Evolutionary conservation across 768 basidiomycete species (phyloP), one percentile per base, ranked within the genome.

Genomic region (Tylopilus balloui): DNA sequence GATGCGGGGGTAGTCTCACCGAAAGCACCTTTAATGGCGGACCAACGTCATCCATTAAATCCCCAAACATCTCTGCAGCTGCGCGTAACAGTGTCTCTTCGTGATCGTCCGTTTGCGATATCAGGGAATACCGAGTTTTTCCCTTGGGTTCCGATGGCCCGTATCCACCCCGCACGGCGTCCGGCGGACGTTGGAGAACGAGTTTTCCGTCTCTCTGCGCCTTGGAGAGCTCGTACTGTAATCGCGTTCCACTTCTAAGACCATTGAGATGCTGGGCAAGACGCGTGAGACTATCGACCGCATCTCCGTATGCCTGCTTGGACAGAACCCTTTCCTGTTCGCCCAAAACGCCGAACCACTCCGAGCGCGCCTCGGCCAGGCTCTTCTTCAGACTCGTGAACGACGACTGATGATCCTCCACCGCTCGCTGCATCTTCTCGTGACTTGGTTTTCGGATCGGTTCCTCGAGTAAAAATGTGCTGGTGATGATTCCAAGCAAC

Each of bases 251-350:
- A 49, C 88, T 84, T 40, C 95, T 71, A 50, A 98, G 71, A 21
- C 95, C 93, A 48, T 86, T 93, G 32, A 99, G 69, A 70, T 98
- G 94, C 62, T 99, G 95, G 1, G 91, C 96, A 5, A 99, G 78
- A 15, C 92, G 74, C 51, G 88, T 94, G 58, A 99, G 73, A 58
- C 85, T 86, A 51, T 83, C 84, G 11, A 97, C 86, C 0, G 89
- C 88, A 53, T 92, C 90, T 54, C 88, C 88, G 50, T 94, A 95
- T 0, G 88, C 84, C 45, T 73, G 72, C 42, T 79, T 69, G 0
- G 71, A 63, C 12, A 56, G n/a, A 27, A 52, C 45, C 31, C 61
- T 50, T 9, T 58, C 65, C 23, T 40, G 49, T 41, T 69, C 66
- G 23, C 49, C 53, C 42, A 64, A 29, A 11, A 57, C 42, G 6